A percentile compares a stretch with the other conserved stretches of the same genome.
phyloP scores from a whole-genome alignment of 768 basidiomycete genomes.

The Leccinum fibrillosum region DNA sequence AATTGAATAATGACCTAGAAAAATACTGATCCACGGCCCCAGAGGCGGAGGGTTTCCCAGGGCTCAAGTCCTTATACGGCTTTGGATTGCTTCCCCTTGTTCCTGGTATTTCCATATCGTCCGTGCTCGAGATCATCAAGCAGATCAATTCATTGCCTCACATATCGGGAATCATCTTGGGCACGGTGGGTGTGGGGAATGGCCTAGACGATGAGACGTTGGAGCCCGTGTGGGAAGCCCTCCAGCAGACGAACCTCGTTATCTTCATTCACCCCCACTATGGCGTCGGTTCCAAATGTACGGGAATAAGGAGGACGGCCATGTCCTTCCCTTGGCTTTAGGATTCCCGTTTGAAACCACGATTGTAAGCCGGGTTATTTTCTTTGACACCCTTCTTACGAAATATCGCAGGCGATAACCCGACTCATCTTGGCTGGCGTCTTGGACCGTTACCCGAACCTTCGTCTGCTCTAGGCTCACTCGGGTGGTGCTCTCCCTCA shows the following conservation, averaged over 20 bases:
- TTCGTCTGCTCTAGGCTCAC: conserved; percentile 80
- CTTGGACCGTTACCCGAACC: conserved; percentile 72
- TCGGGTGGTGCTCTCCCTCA: conserved; percentile 84
- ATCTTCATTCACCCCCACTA: conserved; percentile 89
- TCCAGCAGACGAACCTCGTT: conserved; percentile 65
- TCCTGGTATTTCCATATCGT: conserved; percentile 50
- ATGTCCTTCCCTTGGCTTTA: conserved; percentile 81
- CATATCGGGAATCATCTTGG: conserved; percentile 77
- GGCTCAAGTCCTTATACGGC: conserved; percentile 60
- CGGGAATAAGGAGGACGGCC: conserved; percentile 78
- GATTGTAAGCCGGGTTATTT: conserved; percentile 47
- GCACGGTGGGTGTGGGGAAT: conserved; percentile 71
- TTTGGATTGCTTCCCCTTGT: conserved; percentile 86
- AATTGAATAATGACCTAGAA: no score
- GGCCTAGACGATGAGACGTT: conserved; percentile 79
- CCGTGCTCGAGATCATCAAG: conserved; percentile 60
- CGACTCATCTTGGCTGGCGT: conserved; percentile 79
- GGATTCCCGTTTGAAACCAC: conserved; percentile 94
- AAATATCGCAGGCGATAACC: conserved; percentile 52
- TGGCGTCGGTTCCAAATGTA: conserved; percentile 70
- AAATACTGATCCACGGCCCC: no score
- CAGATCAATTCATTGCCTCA: conserved; percentile 66
- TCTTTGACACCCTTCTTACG: conserved; percentile 6
- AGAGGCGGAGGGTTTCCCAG: no score
- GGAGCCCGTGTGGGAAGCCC: conserved; percentile 79